Evolutionary conservation across 371 early-diverging fungal species (phyloP), one percentile per base, ranked within the genome.

Genomic region (Haplosporangium sp.): DNA sequence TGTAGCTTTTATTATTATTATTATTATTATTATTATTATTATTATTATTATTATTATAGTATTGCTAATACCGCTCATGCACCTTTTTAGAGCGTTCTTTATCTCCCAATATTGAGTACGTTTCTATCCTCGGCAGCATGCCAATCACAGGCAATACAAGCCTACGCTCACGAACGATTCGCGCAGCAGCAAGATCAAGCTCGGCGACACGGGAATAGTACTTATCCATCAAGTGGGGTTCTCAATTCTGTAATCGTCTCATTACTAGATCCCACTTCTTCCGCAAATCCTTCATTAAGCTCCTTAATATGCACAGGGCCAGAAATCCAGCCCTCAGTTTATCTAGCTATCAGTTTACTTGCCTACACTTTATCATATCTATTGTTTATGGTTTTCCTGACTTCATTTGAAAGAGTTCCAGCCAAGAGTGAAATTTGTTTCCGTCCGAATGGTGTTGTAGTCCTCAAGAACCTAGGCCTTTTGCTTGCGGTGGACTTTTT

Each of bases 341-440:
- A 93, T 72, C 73, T 93, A 11, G 88, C 87, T 79, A 61, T 87
- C n/a, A 89, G 92, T 0, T 57, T 92, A 0, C 68, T 88, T 1
- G 92, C 89, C 1, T 93, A 93, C 63, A 84, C 90, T 0, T 72
- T 88, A 2, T 91, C 92, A 7, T 92, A 92, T 64, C 77, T 91
- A 44, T 69, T 92, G 15, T 82, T 92, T 72, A 92, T 92, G 15
- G 84, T 90, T 15, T 92, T 93, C 70, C 75, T 93, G 38, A 91
- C 93, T 1, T 92, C 92, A 2, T 90, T 91, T 67, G 93, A 93
- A 69, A 85, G 91, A 5, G 88, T 87, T 17, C 93, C 93, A 0
- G 84, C 75, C 8, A 83, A 87, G 40, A 91, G 92, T 61, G 93
- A 92, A 84, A 92, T 92, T 37, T 90, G 90, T 42, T 93, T 90